Conservation (phyloP, 176 grass and related monocot species). For the Oryza officinalis region DNA sequence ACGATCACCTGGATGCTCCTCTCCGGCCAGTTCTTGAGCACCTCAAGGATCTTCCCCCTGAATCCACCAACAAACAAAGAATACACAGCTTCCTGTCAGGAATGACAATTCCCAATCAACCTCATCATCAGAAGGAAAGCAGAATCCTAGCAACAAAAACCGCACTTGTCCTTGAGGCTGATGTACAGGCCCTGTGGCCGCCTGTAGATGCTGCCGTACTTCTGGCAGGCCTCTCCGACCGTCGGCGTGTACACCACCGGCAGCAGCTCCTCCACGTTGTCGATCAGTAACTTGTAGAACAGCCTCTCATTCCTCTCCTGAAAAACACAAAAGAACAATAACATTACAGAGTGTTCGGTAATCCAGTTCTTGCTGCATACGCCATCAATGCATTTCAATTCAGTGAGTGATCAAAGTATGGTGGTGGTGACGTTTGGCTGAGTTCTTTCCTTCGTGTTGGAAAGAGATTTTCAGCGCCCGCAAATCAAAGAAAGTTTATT, state of each 20-base stretch:
- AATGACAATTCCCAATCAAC: not conserved
- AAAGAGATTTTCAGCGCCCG: too few relatives aligned
- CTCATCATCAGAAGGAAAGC: too few relatives aligned
- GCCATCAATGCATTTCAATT: not conserved
- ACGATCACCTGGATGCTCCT: constrained; percentile 86
- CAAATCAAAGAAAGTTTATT: too few relatives aligned
- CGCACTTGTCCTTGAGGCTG: constrained; percentile 94
- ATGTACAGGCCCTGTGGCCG: constrained; percentile 86
- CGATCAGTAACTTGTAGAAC: constrained; percentile 95
- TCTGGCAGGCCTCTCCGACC: constrained; percentile 97
- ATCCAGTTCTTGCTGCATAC: too few relatives aligned
- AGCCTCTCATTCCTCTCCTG: constrained; percentile 86
- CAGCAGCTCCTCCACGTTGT: constrained; percentile 96
- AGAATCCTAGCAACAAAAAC: not conserved
- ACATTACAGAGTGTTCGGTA: too few relatives aligned
- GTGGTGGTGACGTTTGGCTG: too few relatives aligned
- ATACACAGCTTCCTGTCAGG: not conserved
- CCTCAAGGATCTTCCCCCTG: constrained; percentile 93
- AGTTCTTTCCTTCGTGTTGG: too few relatives aligned
- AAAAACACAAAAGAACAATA: not conserved
- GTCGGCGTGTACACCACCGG: constrained; percentile 92
- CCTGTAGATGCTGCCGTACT: constrained; percentile 89
- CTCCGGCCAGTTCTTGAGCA: constrained; percentile 98
- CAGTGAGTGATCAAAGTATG: not conserved
- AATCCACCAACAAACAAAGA: not conserved